A percentile compares a stretch with the other conserved stretches of the same genome.
Conservation (phyloP, 495 filamentous ascomycete genomes). For the Aspergillus affinis region DNA sequence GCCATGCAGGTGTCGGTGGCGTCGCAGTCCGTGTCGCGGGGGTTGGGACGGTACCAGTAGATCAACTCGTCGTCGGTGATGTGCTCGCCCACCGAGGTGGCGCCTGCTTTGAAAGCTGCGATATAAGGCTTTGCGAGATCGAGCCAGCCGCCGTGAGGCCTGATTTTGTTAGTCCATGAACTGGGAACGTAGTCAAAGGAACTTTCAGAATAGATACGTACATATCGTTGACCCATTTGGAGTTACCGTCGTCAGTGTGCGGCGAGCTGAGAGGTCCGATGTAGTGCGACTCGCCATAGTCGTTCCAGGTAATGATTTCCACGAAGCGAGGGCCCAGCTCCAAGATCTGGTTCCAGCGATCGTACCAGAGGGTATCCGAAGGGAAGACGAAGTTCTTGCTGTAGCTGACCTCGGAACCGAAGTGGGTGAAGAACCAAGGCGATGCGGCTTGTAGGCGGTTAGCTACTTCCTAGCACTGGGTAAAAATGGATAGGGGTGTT, state of each 20-base stretch:
- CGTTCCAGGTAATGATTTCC: slow-evolving; percentile 68
- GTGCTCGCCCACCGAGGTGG: slow-evolving; percentile 30
- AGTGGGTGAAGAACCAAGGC: slow-evolving; percentile 44
- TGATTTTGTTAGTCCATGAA: slow-evolving; percentile 11
- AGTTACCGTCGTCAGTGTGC: slow-evolving; percentile 55
- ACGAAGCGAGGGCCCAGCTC: slow-evolving; percentile 48
- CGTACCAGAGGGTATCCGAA: slow-evolving; percentile 55
- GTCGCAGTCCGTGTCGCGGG: slow-evolving; percentile 46
- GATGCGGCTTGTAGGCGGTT: slow-evolving; percentile 27
- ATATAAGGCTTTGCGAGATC: slow-evolving; percentile 59
- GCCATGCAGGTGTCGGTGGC: slow-evolving; percentile 51
- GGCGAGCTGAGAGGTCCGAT: slow-evolving; percentile 49
- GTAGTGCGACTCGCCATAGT: slow-evolving; percentile 63
- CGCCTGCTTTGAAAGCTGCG: slow-evolving; percentile 55
- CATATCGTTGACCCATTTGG: slow-evolving; percentile 62
- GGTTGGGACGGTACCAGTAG: slow-evolving; percentile 58
- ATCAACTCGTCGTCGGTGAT: slow-evolving; percentile 52
- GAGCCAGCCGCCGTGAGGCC: slow-evolving; percentile 56
- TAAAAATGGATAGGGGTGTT: not conserved
- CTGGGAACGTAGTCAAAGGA: not conserved
- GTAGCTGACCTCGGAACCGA: slow-evolving; percentile 47
- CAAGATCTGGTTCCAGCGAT: slow-evolving; percentile 56
- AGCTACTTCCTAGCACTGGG: not conserved
- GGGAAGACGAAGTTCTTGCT: slow-evolving; percentile 63
- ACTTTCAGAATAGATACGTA: slow-evolving; percentile 18